Evolutionary conservation across 192 early-diverging fungal species (phyloP).

Genomic region (Backusella tarrabulga): DNA sequence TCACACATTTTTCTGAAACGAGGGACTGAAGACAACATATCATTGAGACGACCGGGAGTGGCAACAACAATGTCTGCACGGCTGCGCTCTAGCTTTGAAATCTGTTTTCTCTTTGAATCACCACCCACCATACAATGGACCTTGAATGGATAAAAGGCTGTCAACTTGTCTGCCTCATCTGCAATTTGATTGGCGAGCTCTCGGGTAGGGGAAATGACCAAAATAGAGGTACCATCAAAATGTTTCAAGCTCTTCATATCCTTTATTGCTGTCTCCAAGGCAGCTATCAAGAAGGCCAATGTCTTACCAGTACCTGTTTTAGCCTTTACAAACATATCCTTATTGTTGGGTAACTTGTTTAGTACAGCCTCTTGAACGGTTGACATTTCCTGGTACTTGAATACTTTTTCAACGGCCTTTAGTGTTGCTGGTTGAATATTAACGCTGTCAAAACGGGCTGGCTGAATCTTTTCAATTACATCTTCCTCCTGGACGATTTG

Average conservation of each 20-base stretch:
- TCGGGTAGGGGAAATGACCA: conserved; percentile 88
- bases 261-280: conserved; percentile 68
- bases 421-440: conserved; percentile 47
- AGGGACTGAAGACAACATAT: conserved; percentile 55
- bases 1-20: conserved; percentile 62
- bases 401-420: conserved; percentile 56
- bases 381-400: conserved; percentile 79
- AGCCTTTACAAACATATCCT: conserved; percentile 90
- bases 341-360: conserved; percentile 60
- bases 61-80: conserved; percentile 88
- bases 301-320: conserved; percentile 99
- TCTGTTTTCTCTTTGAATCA: conserved; percentile 58
- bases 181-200: conserved; percentile 89
- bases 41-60: conserved; percentile 91
- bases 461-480: background rate
- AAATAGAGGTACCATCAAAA: conserved; percentile 54
- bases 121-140: conserved; percentile 82
- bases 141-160: conserved; percentile 52
- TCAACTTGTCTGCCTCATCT: conserved; percentile 68
- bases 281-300: conserved; percentile 89
- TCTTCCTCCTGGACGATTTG: background rate
- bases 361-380: conserved; percentile 86
- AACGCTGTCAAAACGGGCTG: conserved; percentile 48
- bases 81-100: conserved; percentile 41
- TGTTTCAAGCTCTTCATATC: conserved; percentile 39